Evolutionary conservation across 306 rosid species (phyloP), one percentile per base, ranked within the genome.

Genomic region (Adenanthera pavonina): DNA sequence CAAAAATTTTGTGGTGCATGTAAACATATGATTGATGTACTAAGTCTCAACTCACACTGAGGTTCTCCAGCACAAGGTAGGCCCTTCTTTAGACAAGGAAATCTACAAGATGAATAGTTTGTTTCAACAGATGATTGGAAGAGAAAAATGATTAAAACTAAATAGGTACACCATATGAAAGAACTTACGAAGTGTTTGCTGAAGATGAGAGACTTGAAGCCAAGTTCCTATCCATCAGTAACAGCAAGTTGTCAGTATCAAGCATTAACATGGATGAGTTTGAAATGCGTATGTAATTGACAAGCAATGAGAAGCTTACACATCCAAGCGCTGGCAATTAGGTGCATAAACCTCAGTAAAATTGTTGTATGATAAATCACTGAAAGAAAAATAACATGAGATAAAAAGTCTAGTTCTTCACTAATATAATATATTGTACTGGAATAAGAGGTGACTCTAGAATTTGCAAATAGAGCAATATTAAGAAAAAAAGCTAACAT

Each of bases 341-440:
- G 41, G 0, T 2, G 74, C 34, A 54, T 81, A 44, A 67, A 88
- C 61, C 52, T 78, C 80, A 0, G 92, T 85, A 79, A 95, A 92
- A 70, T 91, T 91, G 89, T 95, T 95, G 87, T 85, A 86, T 78
- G 98, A 91, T 85, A 95, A 84, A 85, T 95, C 97, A 16, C 98
- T 95, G 92, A 59, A 89, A 79, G 72, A 79, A 36, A 65, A 49
- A 65, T 64, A 64, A 53, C 25, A 61, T 60, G 47, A 17, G 76
- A 83, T 82, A 56, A 49, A 69, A 59, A 43, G 68, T 35, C 64
- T 62, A 38, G 12, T 84, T 35, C 48, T 52, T 81, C 82, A 62
- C 74, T 30, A 25, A 57, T 57, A 20, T 57, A 11, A 35, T 19
- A 57, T 6, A 9, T 56, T 56, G 33, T 56, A 56, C 34, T 57